Evolutionary conservation across 2,329 filamentous ascomycete species (phyloP).

Genomic region (Raffaelea arxii): DNA sequence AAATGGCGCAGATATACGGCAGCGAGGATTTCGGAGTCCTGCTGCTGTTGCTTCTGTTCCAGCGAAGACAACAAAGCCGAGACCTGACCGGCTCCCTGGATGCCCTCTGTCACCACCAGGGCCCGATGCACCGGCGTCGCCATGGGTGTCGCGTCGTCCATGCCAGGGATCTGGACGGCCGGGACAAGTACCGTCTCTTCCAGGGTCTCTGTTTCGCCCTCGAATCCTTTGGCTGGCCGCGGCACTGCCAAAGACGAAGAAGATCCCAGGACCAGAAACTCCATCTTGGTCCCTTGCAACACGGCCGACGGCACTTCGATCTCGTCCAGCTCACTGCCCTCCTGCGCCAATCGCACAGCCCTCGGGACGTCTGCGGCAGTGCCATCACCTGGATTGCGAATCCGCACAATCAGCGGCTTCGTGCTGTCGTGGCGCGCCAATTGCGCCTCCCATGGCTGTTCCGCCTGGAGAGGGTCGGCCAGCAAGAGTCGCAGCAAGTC

Average conservation of each 20-base stretch:
- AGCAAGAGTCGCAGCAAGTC: conserved; percentile 59
- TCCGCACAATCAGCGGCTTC: conserved; percentile 54
- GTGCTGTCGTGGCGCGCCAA: conserved; percentile 40
- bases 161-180: conserved; percentile 57
- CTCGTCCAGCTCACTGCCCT: conserved; percentile 43
- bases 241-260: conserved; percentile 25
- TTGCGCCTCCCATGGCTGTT: conserved; percentile 57
- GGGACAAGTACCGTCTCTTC: conserved; percentile 67
- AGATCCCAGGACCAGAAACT: conserved; percentile 47
- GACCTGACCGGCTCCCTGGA: conserved; percentile 54
- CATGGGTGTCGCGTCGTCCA: conserved; percentile 55
- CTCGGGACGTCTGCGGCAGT: conserved; percentile 23
- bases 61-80: conserved; percentile 26
- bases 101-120: conserved; percentile 62
- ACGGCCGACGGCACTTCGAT: conserved; percentile 53
- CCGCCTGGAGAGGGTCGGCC: conserved; percentile 56
- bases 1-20: conserved; percentile 40
- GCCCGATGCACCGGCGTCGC: conserved; percentile 78
- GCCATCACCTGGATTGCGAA: conserved; percentile 22
- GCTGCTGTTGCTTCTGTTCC: conserved; percentile 26
- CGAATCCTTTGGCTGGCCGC: conserved; percentile 31
- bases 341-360: conserved; percentile 13
- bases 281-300: conserved; percentile 51
- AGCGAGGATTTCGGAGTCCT: too few species aligned
- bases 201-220: conserved; percentile 29